phyloP scores from a whole-genome alignment of 2,329 filamentous ascomycete species.

The Colletotrichum karsti region DNA sequence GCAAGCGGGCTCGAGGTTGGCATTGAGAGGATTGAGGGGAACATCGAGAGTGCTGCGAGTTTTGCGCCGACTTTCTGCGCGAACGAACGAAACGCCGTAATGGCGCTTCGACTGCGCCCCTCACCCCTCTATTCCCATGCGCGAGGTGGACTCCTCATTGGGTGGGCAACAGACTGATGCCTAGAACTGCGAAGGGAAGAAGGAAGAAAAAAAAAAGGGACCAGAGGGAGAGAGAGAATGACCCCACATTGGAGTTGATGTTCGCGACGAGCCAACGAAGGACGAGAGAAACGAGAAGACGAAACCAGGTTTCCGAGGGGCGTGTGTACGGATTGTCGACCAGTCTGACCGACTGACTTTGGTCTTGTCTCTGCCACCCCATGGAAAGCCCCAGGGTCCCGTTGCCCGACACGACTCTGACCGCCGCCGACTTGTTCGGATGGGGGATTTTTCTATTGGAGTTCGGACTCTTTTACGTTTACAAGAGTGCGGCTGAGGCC shows the following conservation, averaged over 20 bases:
- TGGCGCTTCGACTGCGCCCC: background rate
- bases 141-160: background rate
- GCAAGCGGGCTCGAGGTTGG: constrained; percentile 37
- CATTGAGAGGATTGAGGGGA: constrained; percentile 18
- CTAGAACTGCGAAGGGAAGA: background rate
- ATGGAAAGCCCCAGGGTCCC: background rate
- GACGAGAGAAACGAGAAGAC: background rate
- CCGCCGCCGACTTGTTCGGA: background rate
- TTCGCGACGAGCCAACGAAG: background rate
- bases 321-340: background rate
- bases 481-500: constrained; percentile 23
- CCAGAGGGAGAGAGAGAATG: background rate
- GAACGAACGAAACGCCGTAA: background rate
- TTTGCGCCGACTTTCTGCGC: too few species aligned
- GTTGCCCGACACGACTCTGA: constrained; percentile 19
- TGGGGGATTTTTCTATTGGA: background rate
- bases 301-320: constrained; percentile 6
- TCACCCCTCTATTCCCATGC: background rate
- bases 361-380: background rate
- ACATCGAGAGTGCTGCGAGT: too few species aligned
- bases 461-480: background rate
- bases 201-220: too few species aligned
- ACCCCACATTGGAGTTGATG: constrained; percentile 17
- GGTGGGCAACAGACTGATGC: constrained; percentile 9
- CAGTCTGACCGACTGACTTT: background rate